Base-by-base conservation (phyloP, 1,139 yeast species). In the Entelexis sorbosivorans region DNA sequence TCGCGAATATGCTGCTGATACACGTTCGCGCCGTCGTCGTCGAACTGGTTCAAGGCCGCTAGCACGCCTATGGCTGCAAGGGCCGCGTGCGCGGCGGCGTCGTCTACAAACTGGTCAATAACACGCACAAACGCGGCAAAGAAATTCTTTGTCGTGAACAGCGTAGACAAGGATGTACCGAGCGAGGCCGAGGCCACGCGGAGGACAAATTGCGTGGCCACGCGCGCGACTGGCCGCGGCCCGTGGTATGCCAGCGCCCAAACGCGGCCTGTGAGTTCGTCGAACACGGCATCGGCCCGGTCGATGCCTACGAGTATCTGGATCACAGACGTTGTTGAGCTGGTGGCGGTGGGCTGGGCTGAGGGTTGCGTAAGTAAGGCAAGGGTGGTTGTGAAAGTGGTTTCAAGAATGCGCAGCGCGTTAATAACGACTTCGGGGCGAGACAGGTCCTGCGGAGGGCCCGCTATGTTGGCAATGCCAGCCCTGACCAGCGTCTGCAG, bases 1-100 rank as follows among this genome's bases (percentile, higher is more conserved):
- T 69, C 73, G 8, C 70, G 61, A n/a, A 69, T 59, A 14, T 72
- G 60, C 19, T 64, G 63, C 40, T 61, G 63, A 52, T 70, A 69
- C 0, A 70, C 69, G 48, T 67, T 66, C 34, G 56, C 51, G 14
- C 58, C 56, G 19, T 69, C 66, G 45, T 68, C 71, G 39, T 65
- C 58, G 46, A 51, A 57, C 50, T 63, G 64, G 56, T 68, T 69
- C 49, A 67, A 62, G 45, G 64, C 64, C 2, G 72, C 66, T 17
- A 70, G 56, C 3, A 69, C 56, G 2, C 73, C 73, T 10, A 70
- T 58, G 22, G 69, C 58, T 2, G 63, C 54, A 44, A 69, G 62
- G 1, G 73, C 73, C 49, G 65, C 65, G 8, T 54, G 45, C 9
- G 59, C 52, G 2, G 49, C 53, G 3, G 3, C 11, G 29, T 47